Conservation (phyloP, 2,329 filamentous ascomycete genomes). For the Onygenales sp. region DNA sequence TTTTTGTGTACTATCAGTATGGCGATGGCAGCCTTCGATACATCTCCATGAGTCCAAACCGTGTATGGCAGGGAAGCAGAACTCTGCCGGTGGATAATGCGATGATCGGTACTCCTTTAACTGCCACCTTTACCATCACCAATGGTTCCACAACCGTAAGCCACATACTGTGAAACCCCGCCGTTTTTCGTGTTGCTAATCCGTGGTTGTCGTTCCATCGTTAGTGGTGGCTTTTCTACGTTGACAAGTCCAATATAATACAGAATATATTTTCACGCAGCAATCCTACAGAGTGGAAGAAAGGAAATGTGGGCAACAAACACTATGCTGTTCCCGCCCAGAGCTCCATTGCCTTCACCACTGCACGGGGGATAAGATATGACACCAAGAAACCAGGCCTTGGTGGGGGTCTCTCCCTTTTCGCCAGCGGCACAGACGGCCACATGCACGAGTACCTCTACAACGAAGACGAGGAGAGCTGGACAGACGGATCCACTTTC, state of each 20-base stretch:
- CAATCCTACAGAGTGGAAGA: background rate
- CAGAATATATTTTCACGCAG: background rate
- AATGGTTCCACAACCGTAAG: background rate
- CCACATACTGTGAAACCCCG: background rate
- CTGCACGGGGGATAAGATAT: background rate
- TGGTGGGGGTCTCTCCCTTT: background rate
- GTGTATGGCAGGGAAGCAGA: background rate
- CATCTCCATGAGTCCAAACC: background rate
- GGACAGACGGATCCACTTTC: background rate
- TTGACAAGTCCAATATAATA: background rate
- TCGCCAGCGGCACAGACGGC: background rate
- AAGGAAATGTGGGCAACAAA: background rate
- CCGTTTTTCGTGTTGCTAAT: too few relatives aligned
- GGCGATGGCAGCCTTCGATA: background rate
- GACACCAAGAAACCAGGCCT: background rate
- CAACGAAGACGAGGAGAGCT: background rate
- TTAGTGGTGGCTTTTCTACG: background rate
- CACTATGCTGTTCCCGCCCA: background rate
- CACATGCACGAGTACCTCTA: background rate
- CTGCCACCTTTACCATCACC: background rate
- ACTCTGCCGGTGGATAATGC: background rate
- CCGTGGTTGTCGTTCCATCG: background rate
- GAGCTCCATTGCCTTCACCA: background rate
- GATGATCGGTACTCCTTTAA: background rate
- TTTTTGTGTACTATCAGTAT: background rate